Percentiles rank a stretch among this genome's conserved stretches.
These are phyloP conservation scores for Blastocystis sp. DNA, from an alignment of 352 stramenopile genomes.

Conservation along the genomic window DNA sequence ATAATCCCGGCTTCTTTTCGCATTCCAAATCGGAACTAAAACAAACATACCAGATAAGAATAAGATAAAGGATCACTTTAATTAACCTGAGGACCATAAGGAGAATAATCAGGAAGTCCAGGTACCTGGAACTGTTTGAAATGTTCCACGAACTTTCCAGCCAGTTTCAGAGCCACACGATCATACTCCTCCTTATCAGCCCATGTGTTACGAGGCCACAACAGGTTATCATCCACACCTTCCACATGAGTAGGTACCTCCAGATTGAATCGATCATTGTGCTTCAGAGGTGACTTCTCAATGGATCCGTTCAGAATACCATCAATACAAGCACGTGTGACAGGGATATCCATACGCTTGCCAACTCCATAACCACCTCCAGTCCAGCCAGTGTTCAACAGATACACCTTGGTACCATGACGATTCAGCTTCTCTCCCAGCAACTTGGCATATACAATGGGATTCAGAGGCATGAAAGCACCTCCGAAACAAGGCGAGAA, in stretches of 20 bases:
- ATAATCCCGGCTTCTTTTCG: neutral
- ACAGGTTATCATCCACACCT: slow-evolving; percentile 75
- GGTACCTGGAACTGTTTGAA: slow-evolving; percentile 77
- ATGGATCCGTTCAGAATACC: slow-evolving; percentile 90
- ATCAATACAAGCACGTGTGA: slow-evolving; percentile 73
- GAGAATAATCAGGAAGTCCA: slow-evolving; percentile 85
- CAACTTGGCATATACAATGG: slow-evolving; percentile 89
- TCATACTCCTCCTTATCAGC: slow-evolving; percentile 75
- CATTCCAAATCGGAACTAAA: neutral
- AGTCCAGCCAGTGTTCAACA: slow-evolving; percentile 93
- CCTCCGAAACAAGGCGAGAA: slow-evolving; percentile 93
- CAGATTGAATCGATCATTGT: slow-evolving; percentile 86
- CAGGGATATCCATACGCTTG: slow-evolving; percentile 86
- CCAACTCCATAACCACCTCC: slow-evolving; percentile 87
- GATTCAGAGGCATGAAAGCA: slow-evolving; percentile 90
- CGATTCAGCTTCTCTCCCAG: slow-evolving; percentile 88
- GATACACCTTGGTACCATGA: slow-evolving; percentile 88
- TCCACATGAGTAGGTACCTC: slow-evolving; percentile 80
- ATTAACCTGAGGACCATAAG: slow-evolving; percentile 78
- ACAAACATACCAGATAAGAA: neutral
- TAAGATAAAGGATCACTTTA: neutral
- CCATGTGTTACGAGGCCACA: slow-evolving; percentile 80
- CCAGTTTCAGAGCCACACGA: slow-evolving; percentile 73
- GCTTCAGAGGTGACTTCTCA: slow-evolving; percentile 75
- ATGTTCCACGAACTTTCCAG: slow-evolving; percentile 74